Percentiles rank a stretch among this genome's conserved stretches.
Evolutionary conservation across 441 rosid genomes (phyloP).

Genomic region (Manihot esculenta): DNA sequence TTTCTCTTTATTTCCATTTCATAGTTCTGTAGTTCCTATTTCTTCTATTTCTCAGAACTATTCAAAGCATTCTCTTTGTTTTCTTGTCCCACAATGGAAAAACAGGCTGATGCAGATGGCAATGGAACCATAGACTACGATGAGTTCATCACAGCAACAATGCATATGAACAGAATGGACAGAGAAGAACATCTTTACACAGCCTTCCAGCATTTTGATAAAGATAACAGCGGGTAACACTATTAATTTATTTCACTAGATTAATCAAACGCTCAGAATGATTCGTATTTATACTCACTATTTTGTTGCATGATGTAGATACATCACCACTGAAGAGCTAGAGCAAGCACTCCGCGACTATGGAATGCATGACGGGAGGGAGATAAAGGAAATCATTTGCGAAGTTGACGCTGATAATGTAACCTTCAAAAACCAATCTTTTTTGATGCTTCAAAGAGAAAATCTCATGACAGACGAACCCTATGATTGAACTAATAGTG

Average conservation of each 20-base stretch:
- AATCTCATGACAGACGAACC: no score
- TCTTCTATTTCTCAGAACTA: no score
- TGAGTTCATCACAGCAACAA: conserved; percentile 91
- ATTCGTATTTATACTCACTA: neutral
- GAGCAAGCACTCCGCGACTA: conserved; percentile 86
- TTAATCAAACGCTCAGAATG: no score
- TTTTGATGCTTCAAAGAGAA: no score
- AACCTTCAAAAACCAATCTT: conserved; percentile 17
- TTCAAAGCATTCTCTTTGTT: neutral
- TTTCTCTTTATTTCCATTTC: neutral
- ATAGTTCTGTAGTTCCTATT: no score
- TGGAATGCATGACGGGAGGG: conserved; percentile 78
- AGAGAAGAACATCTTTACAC: conserved; percentile 90
- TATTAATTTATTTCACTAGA: no score
- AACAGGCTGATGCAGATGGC: conserved; percentile 92
- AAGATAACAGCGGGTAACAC: conserved; percentile 87
- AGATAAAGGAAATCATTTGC: conserved; percentile 69
- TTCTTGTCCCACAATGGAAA: neutral
- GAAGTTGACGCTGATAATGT: conserved; percentile 77
- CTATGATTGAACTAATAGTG: no score
- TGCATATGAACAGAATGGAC: conserved; percentile 88
- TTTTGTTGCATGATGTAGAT: conserved; percentile 32
- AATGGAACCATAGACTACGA: conserved; percentile 90
- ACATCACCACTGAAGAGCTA: conserved; percentile 81
- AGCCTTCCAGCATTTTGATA: conserved; percentile 94